Percentiles rank a stretch among this genome's conserved stretches.
phyloP scores from a whole-genome alignment of 2,329 filamentous ascomycete genomes.

The Colletotrichum brevisporum region DNA sequence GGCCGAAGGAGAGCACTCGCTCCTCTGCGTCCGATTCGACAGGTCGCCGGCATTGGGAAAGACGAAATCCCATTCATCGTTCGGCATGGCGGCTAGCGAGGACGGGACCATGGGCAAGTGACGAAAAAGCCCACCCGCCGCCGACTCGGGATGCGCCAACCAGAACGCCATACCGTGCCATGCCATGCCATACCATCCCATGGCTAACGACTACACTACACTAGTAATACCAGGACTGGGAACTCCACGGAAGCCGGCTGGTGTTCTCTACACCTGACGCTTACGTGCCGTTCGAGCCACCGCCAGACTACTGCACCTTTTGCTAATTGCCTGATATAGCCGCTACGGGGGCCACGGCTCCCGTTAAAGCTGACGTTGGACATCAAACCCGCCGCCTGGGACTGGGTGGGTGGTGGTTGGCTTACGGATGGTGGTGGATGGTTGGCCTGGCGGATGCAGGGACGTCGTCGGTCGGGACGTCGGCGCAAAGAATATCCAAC shows the following conservation, averaged over 20 bases:
- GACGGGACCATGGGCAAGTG: slow-evolving; percentile 9
- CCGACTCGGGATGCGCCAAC: slow-evolving; percentile 2
- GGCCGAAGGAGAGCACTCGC: not conserved
- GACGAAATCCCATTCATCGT: slow-evolving; percentile 19
- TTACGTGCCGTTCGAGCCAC: slow-evolving; percentile 21
- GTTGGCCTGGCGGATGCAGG: not conserved
- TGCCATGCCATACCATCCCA: too few species aligned
- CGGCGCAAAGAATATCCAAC: slow-evolving; percentile 31
- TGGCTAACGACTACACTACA: too few species aligned
- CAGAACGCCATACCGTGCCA: slow-evolving; percentile 6
- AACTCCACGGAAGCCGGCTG: slow-evolving; percentile 28
- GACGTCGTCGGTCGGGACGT: slow-evolving; percentile 11
- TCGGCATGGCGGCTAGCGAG: slow-evolving; percentile 16
- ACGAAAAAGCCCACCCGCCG: slow-evolving; percentile 8
- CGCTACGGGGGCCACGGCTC: slow-evolving; percentile 19
- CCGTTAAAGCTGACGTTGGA: slow-evolving; percentile 18
- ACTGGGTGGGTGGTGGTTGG: not conserved
- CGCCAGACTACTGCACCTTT: slow-evolving; percentile 25
- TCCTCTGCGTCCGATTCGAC: slow-evolving; percentile 10
- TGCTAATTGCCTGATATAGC: slow-evolving; percentile 16
- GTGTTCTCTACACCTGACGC: slow-evolving; percentile 3
- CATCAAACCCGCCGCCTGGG: slow-evolving; percentile 10
- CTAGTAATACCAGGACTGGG: slow-evolving; percentile 1
- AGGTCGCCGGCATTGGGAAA: slow-evolving; percentile 15
- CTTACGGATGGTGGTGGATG: too few species aligned